phyloP scores from a whole-genome alignment of 1,284 basidiomycete species.

The Moesziomyces aphidis region DNA sequence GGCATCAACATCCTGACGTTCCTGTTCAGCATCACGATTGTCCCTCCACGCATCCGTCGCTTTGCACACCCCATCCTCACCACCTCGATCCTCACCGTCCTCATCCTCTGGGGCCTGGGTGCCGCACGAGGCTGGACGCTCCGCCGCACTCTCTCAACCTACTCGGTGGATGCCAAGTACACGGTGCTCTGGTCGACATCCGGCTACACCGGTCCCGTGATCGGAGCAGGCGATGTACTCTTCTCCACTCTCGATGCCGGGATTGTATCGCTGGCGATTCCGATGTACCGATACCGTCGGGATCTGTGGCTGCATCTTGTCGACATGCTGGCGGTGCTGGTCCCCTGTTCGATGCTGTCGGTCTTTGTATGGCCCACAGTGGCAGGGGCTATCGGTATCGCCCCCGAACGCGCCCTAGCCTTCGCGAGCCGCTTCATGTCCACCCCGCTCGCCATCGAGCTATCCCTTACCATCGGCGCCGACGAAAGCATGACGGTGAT shows the following conservation, averaged over 20 bases:
- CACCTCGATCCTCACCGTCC: constrained; percentile 50
- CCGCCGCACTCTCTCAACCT: constrained; percentile 32
- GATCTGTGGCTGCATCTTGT: constrained; percentile 47
- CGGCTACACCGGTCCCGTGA: constrained; percentile 54
- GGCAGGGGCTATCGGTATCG: constrained; percentile 42
- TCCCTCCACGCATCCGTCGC: constrained; percentile 47
- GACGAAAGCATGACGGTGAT: constrained; percentile 60
- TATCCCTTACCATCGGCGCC: constrained; percentile 50
- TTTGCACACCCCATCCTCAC: constrained; percentile 61
- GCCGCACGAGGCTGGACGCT: constrained; percentile 34
- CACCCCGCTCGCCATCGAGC: constrained; percentile 59
- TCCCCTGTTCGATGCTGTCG: constrained; percentile 46
- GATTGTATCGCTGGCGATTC: constrained; percentile 56
- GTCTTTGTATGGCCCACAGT: constrained; percentile 56
- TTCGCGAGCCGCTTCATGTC: constrained; percentile 59
- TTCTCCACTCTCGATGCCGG: constrained; percentile 59
- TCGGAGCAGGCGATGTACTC: constrained; percentile 59
- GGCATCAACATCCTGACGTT: constrained; percentile 57
- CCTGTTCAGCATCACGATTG: constrained; percentile 48
- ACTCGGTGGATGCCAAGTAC: constrained; percentile 54
- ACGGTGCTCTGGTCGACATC: constrained; percentile 38
- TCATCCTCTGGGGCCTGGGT: constrained; percentile 58
- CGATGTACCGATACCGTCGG: constrained; percentile 58
- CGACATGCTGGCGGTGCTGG: constrained; percentile 46
- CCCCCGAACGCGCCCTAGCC: constrained; percentile 37